phyloP scores from a whole-genome alignment of 352 stramenopile species.

The Phytophthora brassicae region DNA sequence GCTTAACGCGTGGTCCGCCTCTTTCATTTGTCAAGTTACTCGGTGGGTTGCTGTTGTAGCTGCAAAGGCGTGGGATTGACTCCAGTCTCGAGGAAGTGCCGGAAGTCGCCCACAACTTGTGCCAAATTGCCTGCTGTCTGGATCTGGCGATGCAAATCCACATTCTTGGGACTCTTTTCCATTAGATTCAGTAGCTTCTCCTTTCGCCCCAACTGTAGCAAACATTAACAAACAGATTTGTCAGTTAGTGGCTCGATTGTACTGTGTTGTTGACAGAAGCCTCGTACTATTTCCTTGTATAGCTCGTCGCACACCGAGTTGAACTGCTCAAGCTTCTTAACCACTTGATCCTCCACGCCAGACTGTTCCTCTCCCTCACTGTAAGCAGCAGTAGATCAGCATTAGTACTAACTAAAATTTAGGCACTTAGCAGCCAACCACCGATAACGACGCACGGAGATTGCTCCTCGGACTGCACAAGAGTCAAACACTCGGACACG shows the following conservation, averaged over 20 bases:
- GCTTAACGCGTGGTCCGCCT: conserved; percentile 16
- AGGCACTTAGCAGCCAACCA: not conserved
- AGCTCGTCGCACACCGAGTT: conserved; percentile 88
- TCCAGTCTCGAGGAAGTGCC: conserved; percentile 80
- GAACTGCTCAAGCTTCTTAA: conserved; percentile 88
- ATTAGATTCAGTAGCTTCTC: conserved; percentile 83
- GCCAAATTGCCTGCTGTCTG: conserved; percentile 82
- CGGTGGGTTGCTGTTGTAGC: conserved; percentile 27
- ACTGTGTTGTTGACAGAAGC: not conserved
- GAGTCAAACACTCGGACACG: conserved; percentile 70
- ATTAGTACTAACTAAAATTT: not conserved
- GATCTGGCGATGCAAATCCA: conserved; percentile 85
- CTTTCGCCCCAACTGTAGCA: conserved; percentile 70
- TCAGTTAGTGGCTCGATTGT: conserved; percentile 18
- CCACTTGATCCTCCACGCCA: conserved; percentile 68
- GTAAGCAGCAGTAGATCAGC: not conserved
- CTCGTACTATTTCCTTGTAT: conserved; percentile 85
- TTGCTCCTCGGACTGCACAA: conserved; percentile 81
- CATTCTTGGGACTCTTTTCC: conserved; percentile 84
- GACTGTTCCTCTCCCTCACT: conserved; percentile 41
- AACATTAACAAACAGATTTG: not conserved
- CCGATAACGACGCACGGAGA: conserved; percentile 43
- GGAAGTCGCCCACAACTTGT: conserved; percentile 83
- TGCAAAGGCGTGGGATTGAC: conserved; percentile 32
- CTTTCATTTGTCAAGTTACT: conserved; percentile 34